Evolutionary conservation across 768 basidiomycete species (phyloP).

Genomic region (Xerocomus potaroensis): DNA sequence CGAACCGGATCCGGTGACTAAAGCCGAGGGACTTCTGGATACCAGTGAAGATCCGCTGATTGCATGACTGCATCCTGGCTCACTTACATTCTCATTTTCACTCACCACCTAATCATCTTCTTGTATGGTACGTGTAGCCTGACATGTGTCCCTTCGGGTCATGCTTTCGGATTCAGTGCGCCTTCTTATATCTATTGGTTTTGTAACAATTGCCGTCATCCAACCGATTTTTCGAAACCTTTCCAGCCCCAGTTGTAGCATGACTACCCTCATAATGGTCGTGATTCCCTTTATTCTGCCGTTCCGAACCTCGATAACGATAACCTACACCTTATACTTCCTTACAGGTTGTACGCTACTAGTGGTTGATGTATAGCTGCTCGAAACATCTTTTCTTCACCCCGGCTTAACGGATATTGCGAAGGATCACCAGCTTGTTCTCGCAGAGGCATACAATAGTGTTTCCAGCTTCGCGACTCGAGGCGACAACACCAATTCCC

Average conservation of each 20-base stretch:
- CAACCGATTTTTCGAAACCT: constrained; percentile 17
- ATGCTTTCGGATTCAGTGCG: constrained; percentile 20
- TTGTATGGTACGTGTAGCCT: constrained; percentile 6
- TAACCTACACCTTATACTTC: constrained; percentile 37
- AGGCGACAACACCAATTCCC: constrained; percentile 59
- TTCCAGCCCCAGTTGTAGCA: constrained; percentile 28
- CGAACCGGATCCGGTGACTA: constrained; percentile 47
- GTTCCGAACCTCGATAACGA: constrained; percentile 28
- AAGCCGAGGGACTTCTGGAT: constrained; percentile 63
- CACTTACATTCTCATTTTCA: background rate
- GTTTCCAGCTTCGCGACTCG: constrained; percentile 25
- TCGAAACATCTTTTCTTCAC: constrained; percentile 12
- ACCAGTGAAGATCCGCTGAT: constrained; percentile 57
- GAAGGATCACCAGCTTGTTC: constrained; percentile 63
- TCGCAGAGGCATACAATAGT: constrained; percentile 74
- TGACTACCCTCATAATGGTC: constrained; percentile 34
- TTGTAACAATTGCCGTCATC: constrained; percentile 26
- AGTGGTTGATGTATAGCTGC: constrained; percentile 21
- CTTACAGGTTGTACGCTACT: constrained; percentile 34
- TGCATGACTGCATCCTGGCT: constrained; percentile 23
- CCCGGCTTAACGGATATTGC: constrained; percentile 27
- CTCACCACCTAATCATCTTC: constrained; percentile 6
- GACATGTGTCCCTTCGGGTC: constrained; percentile 11
- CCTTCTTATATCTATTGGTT: constrained; percentile 32
- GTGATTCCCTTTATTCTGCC: constrained; percentile 25